phyloP scores from a whole-genome alignment of 2,329 filamentous ascomycete species.

The Phyllosticta paracitricarpa region DNA sequence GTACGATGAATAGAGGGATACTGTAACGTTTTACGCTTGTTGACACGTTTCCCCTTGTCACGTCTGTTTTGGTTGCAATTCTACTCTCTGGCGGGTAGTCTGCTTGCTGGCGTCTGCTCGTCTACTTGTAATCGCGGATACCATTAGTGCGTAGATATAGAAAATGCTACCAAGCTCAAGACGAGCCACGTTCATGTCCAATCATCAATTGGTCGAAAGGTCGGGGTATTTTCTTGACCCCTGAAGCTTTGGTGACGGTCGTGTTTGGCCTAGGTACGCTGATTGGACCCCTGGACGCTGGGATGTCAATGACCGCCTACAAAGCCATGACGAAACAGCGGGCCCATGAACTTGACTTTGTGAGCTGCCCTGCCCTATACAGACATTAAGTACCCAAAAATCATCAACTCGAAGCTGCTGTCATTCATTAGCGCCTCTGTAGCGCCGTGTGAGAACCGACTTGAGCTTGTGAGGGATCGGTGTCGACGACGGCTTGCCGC shows the following conservation, averaged over 20 bases:
- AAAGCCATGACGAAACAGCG: no score
- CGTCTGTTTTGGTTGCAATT: background rate
- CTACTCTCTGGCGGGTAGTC: background rate
- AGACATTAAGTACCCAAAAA: no score
- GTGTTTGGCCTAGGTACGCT: no score
- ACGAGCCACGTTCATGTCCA: background rate
- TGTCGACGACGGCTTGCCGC: background rate
- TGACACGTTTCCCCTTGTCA: background rate
- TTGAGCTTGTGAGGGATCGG: background rate
- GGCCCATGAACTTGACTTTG: no score
- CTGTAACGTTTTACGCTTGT: background rate
- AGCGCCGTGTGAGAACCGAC: background rate
- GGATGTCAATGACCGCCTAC: no score
- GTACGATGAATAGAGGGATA: background rate
- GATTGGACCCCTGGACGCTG: background rate
- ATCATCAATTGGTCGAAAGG: background rate
- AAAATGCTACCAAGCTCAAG: slow-evolving; percentile 4
- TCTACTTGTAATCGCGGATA: slow-evolving; percentile 5
- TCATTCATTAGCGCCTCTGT: background rate
- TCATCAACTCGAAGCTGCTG: no score
- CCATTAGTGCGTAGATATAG: slow-evolving; percentile 10
- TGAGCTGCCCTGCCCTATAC: no score
- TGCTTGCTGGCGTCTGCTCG: background rate
- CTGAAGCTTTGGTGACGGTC: background rate
- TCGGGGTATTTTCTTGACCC: background rate